A percentile compares a stretch with the other conserved stretches of the same genome.
Evolutionary conservation across 31 red algal species (phyloP).

Genomic region (Asparagopsis taxiformis): DNA sequence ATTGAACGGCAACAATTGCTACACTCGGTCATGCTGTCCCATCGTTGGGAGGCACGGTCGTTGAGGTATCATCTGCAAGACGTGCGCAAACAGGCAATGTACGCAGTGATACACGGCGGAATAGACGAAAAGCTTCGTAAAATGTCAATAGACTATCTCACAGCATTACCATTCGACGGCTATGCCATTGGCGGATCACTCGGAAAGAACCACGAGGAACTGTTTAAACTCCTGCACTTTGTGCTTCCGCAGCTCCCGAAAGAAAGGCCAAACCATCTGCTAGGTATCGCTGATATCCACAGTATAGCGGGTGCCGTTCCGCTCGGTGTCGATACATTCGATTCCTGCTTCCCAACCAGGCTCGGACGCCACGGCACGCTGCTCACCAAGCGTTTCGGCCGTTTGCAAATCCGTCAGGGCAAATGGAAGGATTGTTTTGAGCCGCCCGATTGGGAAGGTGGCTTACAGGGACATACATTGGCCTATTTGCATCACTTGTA

Average conservation of each 20-base stretch:
- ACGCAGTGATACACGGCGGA: conserved; percentile 93
- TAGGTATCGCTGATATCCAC: conserved; percentile 97
- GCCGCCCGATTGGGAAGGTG: conserved; percentile 66
- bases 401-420: conserved; percentile 69
- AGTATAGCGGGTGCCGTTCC: conserved; percentile 90
- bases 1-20: conserved; percentile 63
- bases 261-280: conserved; percentile 84
- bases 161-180: conserved; percentile 89
- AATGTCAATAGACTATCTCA: conserved; percentile 83
- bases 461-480: conserved; percentile 60
- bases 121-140: conserved; percentile 71
- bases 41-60: conserved; percentile 95
- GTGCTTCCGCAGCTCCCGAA: conserved; percentile 77
- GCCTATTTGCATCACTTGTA: conserved; percentile 95
- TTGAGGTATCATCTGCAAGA: conserved; percentile 80
- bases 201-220: conserved; percentile 90
- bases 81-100: conserved; percentile 92
- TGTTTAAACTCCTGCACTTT: conserved; percentile 80
- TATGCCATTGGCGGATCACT: conserved; percentile 95
- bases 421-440: conserved; percentile 78
- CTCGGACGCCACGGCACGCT: conserved; percentile 95
- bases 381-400: conserved; percentile 83
- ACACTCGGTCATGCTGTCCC: conserved; percentile 79
- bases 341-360: conserved; percentile 96
- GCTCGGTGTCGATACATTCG: conserved; percentile 95